Evolutionary conservation across 768 basidiomycete species (phyloP).

Genomic region (Candolleomyces efflorescens): DNA sequence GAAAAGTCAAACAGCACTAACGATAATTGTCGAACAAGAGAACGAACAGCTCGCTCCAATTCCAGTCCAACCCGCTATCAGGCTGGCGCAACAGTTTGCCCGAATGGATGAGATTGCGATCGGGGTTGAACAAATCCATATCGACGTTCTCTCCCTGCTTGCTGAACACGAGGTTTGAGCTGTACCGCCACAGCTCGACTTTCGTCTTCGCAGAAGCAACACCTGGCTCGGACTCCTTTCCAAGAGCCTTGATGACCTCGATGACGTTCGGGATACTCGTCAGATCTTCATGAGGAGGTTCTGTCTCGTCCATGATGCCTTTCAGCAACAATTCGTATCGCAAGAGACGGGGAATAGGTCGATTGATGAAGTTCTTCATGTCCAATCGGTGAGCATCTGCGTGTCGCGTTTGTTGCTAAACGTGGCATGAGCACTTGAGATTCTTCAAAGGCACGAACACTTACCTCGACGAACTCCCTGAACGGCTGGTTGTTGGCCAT

Average conservation of each 20-base stretch:
- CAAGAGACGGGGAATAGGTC: conserved; percentile 83
- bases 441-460: conserved; percentile 15
- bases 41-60: conserved; percentile 87
- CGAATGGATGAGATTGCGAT: conserved; percentile 78
- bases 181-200: conserved; percentile 85
- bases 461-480: conserved; percentile 74
- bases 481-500: conserved; percentile 76
- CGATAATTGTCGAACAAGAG: conserved; percentile 95
- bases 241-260: conserved; percentile 81
- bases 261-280: conserved; percentile 83
- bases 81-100: conserved; percentile 84
- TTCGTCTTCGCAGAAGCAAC: conserved; percentile 83
- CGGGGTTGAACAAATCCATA: conserved; percentile 84
- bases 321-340: conserved; percentile 85
- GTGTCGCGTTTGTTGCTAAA: conserved; percentile 49
- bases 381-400: conserved; percentile 78
- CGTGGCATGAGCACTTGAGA: background rate
- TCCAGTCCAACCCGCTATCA: conserved; percentile 85
- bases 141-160: conserved; percentile 79
- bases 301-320: conserved; percentile 74
- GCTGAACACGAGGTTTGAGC: conserved; percentile 63
- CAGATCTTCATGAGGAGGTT: conserved; percentile 71
- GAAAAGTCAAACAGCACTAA: conserved; percentile 33
- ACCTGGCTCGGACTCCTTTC: conserved; percentile 84
- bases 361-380: conserved; percentile 89